Percentiles rank a stretch among this genome's conserved stretches.
These are phyloP conservation scores for Psidium guajava DNA, from an alignment of 345 rosid species.

Conservation along the genomic window DNA sequence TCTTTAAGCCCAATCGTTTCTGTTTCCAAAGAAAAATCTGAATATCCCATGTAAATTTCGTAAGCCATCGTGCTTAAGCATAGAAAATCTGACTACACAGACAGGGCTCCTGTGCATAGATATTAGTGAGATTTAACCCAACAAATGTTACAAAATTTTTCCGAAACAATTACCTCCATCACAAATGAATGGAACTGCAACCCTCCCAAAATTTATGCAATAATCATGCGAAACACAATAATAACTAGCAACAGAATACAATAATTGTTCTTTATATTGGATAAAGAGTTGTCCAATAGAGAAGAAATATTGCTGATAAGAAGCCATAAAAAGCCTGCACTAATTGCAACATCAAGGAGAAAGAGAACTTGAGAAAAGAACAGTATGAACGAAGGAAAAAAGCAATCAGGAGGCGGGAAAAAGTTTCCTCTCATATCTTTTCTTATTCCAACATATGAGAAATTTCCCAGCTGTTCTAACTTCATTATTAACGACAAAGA, in stretches of 20 bases:
- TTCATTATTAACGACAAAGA: not conserved
- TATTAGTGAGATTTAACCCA: not conserved
- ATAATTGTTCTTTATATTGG: not conserved
- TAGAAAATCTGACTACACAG: not conserved
- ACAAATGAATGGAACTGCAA: not conserved
- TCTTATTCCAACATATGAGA: not conserved
- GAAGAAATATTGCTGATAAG: not conserved
- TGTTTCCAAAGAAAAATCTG: not conserved
- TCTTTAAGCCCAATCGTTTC: not conserved
- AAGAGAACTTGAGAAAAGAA: not conserved
- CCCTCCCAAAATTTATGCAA: not conserved
- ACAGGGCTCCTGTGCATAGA: not conserved
- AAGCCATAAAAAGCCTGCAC: not conserved
- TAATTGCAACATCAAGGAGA: not conserved
- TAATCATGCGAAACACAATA: not conserved
- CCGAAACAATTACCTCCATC: not conserved
- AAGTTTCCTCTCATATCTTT: not conserved
- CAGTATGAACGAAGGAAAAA: not conserved
- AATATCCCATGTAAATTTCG: not conserved
- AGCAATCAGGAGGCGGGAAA: not conserved
- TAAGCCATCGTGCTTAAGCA: not conserved
- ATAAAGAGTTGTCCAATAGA: not conserved
- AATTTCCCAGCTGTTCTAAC: not conserved
- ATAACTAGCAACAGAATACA: not conserved
- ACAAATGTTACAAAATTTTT: not conserved